phyloP scores from a whole-genome alignment of 2,329 filamentous ascomycete species.

The Neonectria hederae region DNA sequence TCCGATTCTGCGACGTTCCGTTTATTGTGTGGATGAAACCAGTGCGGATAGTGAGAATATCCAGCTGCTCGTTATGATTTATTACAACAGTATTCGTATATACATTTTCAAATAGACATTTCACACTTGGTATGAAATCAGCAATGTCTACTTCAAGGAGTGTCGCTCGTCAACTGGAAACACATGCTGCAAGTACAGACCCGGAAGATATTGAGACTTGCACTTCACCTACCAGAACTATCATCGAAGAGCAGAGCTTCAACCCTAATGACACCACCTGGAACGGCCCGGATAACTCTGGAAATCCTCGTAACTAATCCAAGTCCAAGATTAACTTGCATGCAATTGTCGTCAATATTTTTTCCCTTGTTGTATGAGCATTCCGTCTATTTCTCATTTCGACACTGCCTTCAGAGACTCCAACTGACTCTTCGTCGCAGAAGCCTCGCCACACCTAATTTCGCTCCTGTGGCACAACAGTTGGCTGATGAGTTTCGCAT shows the following conservation, averaged over 20 bases:
- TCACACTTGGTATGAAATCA: neutral
- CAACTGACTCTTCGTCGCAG: neutral
- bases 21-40: too few relatives aligned
- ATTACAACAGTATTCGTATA: too few relatives aligned
- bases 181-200: neutral
- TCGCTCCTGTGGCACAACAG: constrained; percentile 31
- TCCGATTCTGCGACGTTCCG: neutral
- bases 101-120: too few relatives aligned
- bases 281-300: constrained; percentile 62
- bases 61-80: too few relatives aligned
- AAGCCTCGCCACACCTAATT: constrained; percentile 37
- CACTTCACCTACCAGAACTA: neutral
- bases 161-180: neutral
- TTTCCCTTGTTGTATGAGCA: constrained; percentile 47
- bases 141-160: neutral
- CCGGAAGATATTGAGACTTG: neutral
- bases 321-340: constrained; percentile 54
- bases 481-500: constrained; percentile 28
- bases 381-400: neutral
- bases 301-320: constrained; percentile 73
- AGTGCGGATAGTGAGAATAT: neutral
- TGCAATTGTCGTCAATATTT: constrained; percentile 56
- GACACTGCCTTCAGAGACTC: too few relatives aligned
- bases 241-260: neutral
- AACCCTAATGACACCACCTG: constrained; percentile 64